Evolutionary conservation across 805 yeast species (phyloP).

Genomic region (Tetrapisispora namnaoensis): DNA sequence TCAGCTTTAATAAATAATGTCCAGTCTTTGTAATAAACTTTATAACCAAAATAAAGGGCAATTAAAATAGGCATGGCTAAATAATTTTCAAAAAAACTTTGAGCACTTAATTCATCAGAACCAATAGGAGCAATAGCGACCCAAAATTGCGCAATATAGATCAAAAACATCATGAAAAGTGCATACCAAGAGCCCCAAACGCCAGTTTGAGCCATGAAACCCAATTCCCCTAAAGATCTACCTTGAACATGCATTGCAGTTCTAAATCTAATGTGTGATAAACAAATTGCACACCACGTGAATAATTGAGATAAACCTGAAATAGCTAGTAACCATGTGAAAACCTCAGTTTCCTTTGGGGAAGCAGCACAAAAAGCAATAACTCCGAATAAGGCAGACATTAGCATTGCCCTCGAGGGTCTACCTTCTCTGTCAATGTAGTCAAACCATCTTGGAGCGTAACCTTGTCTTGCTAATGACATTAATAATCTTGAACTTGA

Average conservation of each 20-base stretch:
- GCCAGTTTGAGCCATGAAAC: slow-evolving; percentile 44
- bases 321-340: slow-evolving; percentile 55
- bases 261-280: slow-evolving; percentile 51
- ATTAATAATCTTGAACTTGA: slow-evolving; percentile 64
- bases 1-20: slow-evolving; percentile 24
- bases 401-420: slow-evolving; percentile 47
- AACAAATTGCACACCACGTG: slow-evolving; percentile 52
- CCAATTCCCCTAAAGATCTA: slow-evolving; percentile 40
- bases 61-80: slow-evolving; percentile 40
- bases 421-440: slow-evolving; percentile 51
- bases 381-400: slow-evolving; percentile 46
- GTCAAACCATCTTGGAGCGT: slow-evolving; percentile 47
- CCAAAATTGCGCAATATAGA: slow-evolving; percentile 55
- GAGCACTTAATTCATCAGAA: slow-evolving; percentile 30
- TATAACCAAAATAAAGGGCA: slow-evolving; percentile 36
- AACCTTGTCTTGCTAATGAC: slow-evolving; percentile 61
- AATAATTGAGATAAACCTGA: slow-evolving; percentile 53
- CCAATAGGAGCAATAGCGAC: slow-evolving; percentile 51
- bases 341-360: slow-evolving; percentile 45
- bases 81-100: slow-evolving; percentile 36
- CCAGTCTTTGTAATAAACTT: slow-evolving; percentile 39
- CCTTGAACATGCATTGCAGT: slow-evolving; percentile 48
- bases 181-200: slow-evolving; percentile 46
- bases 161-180: slow-evolving; percentile 37
- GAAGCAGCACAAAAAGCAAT: slow-evolving; percentile 63